These are phyloP conservation scores for Entelexis paramagnoliae DNA, from an alignment of 1,139 yeast genomes.

Conservation along the genomic window DNA sequence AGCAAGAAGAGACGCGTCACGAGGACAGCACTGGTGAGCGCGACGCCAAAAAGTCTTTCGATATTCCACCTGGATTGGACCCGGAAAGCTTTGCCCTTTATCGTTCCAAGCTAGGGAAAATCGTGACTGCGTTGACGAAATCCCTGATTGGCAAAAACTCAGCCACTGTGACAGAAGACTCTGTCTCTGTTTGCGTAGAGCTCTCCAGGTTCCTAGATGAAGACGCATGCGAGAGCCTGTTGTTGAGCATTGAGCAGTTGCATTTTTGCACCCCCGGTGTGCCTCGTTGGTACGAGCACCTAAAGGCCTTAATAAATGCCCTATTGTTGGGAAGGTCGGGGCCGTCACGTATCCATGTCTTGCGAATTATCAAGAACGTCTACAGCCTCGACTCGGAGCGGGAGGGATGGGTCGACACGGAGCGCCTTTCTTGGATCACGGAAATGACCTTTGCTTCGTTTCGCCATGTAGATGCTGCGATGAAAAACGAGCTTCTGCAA, in stretches of 20 bases:
- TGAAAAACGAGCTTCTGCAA: constrained; percentile 2
- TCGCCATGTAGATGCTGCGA: constrained; percentile 3
- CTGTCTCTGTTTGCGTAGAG: constrained; percentile 11
- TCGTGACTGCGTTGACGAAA: constrained; percentile 4
- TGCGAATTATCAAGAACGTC: constrained; percentile 12
- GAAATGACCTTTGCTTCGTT: constrained; percentile 9
- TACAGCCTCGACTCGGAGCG: constrained; percentile 13
- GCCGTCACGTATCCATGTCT: constrained; percentile 14
- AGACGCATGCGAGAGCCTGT: constrained; percentile 12
- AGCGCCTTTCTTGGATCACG: constrained; percentile 14
- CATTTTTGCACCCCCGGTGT: constrained; percentile 22
- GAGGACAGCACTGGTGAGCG: neutral
- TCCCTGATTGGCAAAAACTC: constrained; percentile 8
- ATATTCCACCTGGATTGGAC: neutral
- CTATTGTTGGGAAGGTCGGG: constrained; percentile 9
- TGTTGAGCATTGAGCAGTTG: constrained; percentile 9
- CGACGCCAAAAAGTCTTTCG: neutral
- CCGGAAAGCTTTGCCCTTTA: neutral
- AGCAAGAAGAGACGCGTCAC: neutral
- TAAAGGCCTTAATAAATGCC: constrained; percentile 8
- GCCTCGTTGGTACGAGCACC: constrained; percentile 14
- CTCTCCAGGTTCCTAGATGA: constrained; percentile 11
- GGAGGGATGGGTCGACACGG: constrained; percentile 17
- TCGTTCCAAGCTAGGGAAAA: neutral
- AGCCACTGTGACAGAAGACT: neutral